Conservation (phyloP, 345 rosid genomes). For the Eucalyptus regnans region DNA sequence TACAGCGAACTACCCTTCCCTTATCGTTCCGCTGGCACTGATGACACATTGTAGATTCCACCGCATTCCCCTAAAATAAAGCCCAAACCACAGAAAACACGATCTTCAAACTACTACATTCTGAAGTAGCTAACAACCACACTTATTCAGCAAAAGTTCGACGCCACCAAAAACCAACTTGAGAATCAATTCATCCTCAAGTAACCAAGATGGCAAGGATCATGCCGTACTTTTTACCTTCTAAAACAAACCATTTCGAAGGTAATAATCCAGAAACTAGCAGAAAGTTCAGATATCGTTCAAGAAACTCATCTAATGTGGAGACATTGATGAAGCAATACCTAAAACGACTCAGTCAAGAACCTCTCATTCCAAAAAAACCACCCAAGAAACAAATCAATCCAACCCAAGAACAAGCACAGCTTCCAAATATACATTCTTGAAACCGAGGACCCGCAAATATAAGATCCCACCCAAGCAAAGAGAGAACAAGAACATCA, state of each 20-base stretch:
- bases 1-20: constrained; percentile 19
- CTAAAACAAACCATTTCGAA: neutral
- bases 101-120: neutral
- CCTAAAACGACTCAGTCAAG: neutral
- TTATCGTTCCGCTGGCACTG: constrained; percentile 38
- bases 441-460: neutral
- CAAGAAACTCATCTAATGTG: neutral
- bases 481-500: neutral
- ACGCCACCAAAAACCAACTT: neutral
- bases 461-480: neutral
- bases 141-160: neutral
- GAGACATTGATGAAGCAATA: neutral
- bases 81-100: neutral
- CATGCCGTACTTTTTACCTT: neutral
- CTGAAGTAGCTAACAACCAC: neutral
- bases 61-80: neutral
- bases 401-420: neutral
- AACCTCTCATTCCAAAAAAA: neutral
- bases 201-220: neutral
- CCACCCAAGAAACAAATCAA: neutral
- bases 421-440: neutral
- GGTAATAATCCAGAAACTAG: neutral
- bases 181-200: neutral
- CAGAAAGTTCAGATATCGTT: neutral
- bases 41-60: constrained; percentile 20